Base-by-base conservation (phyloP, 208 protist species). In the Crithidia bombi region DNA sequence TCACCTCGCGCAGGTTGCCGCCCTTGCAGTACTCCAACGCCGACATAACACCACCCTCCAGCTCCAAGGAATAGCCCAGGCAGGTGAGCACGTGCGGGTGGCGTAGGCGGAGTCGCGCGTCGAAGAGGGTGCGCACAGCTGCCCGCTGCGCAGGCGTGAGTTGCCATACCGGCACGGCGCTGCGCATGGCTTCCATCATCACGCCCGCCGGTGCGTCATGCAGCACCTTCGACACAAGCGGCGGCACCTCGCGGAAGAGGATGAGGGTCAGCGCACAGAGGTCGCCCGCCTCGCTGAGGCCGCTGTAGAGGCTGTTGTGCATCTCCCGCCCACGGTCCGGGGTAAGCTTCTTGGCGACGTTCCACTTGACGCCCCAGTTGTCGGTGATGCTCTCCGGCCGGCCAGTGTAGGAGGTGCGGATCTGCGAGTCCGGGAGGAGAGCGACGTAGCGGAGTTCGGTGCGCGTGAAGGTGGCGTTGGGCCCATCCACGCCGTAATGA, bases 21-120 rank as follows among this genome's bases (percentile, higher is more conserved):
- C 79, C 82, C 17, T 77, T 69, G 38, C 71, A 73, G 69, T 78
- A 82, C 64, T 88, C 78, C 69, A 63, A 66, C 9, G 79, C 56
- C 14, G 64, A 4, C 28, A 28, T 21, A 25, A 73, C 39, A 12
- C 66, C 62, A 7, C 72, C 63, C 63, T 72, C 58, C 28, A 69
- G 35, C 11, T 66, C 51, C 43, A 58, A 28, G 1, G 58, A 72
- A 38, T 55, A 66, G 46, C 55, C 58, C 19, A 71, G 23, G 36
- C 30, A 41, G 35, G 41, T 23, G 28, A 69, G 56, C 26, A 71
- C 28, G 55, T 75, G 56, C n/a, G 70, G 56, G 52, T 75, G 69
- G 51, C 54, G 21, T 35, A 70, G 57, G 28, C 36, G 28, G 36
- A 41, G 69, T 47, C 51, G 41, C 23, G 32, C 51, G 15, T 55